A percentile compares a stretch with the other conserved stretches of the same genome.
phyloP scores from a whole-genome alignment of 2,329 filamentous ascomycete species.

The Trichophyton rubrum region DNA sequence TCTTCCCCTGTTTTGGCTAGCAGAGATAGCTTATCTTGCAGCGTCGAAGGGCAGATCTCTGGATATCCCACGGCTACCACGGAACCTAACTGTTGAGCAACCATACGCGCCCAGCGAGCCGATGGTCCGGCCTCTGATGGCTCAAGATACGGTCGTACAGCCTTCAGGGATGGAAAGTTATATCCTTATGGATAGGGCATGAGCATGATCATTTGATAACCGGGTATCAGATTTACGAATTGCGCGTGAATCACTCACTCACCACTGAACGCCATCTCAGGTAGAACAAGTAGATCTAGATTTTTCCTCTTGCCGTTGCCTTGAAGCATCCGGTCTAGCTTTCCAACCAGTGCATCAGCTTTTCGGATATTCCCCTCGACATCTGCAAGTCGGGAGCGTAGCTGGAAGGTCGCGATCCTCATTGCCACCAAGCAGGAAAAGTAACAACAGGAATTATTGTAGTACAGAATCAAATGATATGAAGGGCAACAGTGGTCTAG shows the following conservation, averaged over 20 bases:
- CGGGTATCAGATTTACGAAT: neutral
- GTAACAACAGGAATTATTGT: too few species aligned
- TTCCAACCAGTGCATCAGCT: slow-evolving; percentile 32
- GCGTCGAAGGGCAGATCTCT: slow-evolving; percentile 29
- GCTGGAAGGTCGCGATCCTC: slow-evolving; percentile 38
- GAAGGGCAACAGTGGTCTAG: too few species aligned
- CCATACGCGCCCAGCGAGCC: slow-evolving; percentile 45
- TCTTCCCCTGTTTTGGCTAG: slow-evolving; percentile 12
- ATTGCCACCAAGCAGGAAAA: slow-evolving; percentile 17
- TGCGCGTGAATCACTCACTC: slow-evolving; percentile 15
- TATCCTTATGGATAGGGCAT: slow-evolving; percentile 38
- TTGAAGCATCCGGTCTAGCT: slow-evolving; percentile 19
- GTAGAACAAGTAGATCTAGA: slow-evolving; percentile 47
- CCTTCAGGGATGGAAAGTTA: slow-evolving; percentile 47
- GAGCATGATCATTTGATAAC: neutral
- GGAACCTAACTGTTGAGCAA: slow-evolving; percentile 43
- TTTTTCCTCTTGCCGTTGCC: slow-evolving; percentile 8
- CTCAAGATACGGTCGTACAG: slow-evolving; percentile 48
- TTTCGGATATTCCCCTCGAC: slow-evolving; percentile 34
- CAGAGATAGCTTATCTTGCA: slow-evolving; percentile 12
- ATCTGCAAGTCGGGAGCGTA: slow-evolving; percentile 32
- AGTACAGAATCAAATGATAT: too few species aligned
- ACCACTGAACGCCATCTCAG: slow-evolving; percentile 52
- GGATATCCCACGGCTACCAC: slow-evolving; percentile 55
- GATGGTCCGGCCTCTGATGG: slow-evolving; percentile 43